Evolutionary conservation across 2,329 filamentous ascomycete species (phyloP), one percentile per base, ranked within the genome.

Genomic region (Exophiala sideris): DNA sequence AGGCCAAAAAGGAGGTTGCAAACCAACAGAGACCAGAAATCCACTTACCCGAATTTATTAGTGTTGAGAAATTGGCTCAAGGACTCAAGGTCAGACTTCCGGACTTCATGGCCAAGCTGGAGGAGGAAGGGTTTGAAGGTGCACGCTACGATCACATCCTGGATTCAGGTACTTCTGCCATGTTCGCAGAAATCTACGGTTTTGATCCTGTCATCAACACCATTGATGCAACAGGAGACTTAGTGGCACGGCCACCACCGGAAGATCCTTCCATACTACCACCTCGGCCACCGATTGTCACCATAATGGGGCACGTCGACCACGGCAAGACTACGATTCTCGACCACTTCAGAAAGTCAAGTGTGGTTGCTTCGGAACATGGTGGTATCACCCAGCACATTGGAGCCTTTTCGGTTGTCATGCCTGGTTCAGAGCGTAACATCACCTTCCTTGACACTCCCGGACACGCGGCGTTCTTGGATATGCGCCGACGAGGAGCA

Each of bases 251-350:
- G 9, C 86, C 90, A 1, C 74, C 79, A 21, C 82, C 83, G 7
- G 84, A 85, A 64, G 89, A 92, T 68, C 80, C 76, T 45, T 83
- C 87, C 0, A 14, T 50, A 9, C 72, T 96, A 6, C 90, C 91
- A 1, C 71, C 76, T 33, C 83, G 95, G 12, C 92, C 94, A 6
- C 95, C 94, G 0, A 90, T 99, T 34, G 91, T 99, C 36, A 97
- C 95, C 0, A 99, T 99, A 66, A 99, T 99, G 95, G 94, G 94
- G 2, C 94, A 99, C 62, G 94, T 99, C 64, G 95, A 99, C 68
- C 94, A 99, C 70, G 94, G 94, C 50, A 99, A 99, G 76, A 99
- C 94, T 0, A 99, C 95, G 0, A 85, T 99, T 39, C 78, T 99
- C 8, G 94, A 99, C 68, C 97, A 86, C 73, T 77, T 99, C 41